These are phyloP conservation scores for Lablab purpureus DNA, from an alignment of 306 rosid genomes.

Conservation along the genomic window DNA sequence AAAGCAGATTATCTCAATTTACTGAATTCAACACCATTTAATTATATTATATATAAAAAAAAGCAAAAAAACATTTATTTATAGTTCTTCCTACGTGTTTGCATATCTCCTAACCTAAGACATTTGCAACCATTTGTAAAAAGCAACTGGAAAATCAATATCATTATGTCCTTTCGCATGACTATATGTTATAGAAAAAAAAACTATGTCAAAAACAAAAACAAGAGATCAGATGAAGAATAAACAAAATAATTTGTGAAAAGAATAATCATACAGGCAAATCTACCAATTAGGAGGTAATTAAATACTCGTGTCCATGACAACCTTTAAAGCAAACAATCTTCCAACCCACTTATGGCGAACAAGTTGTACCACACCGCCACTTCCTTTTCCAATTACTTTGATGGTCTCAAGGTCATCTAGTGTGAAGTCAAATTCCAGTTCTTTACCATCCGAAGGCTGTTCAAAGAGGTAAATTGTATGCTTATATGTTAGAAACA, in stretches of 20 bases:
- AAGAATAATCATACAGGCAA: conserved; percentile 29
- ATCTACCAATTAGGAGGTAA: conserved; percentile 28
- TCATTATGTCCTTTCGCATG: neutral
- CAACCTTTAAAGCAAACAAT: conserved; percentile 93
- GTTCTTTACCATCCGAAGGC: conserved; percentile 80
- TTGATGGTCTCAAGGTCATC: conserved; percentile 92
- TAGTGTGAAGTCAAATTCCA: conserved; percentile 72
- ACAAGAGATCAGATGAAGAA: neutral
- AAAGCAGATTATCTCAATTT: neutral
- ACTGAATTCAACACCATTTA: conserved; percentile 4
- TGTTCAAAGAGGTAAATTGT: conserved; percentile 54
- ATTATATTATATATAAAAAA: neutral
- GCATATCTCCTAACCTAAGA: neutral
- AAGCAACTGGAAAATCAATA: conserved; percentile 12
- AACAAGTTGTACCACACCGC: conserved; percentile 97
- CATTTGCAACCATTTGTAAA: neutral
- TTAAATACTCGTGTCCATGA: conserved; percentile 17
- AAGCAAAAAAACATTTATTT: neutral
- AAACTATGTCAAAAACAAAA: conserved; percentile 32
- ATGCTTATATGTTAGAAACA: conserved; percentile 36
- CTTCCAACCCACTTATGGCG: conserved; percentile 95
- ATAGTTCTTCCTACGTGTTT: neutral
- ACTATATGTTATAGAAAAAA: conserved; percentile 15
- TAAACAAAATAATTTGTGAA: conserved; percentile 4
- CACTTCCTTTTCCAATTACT: conserved; percentile 96